Base-by-base conservation (phyloP, 2,329 filamentous ascomycete species). In the Monilinia aucupariae region DNA sequence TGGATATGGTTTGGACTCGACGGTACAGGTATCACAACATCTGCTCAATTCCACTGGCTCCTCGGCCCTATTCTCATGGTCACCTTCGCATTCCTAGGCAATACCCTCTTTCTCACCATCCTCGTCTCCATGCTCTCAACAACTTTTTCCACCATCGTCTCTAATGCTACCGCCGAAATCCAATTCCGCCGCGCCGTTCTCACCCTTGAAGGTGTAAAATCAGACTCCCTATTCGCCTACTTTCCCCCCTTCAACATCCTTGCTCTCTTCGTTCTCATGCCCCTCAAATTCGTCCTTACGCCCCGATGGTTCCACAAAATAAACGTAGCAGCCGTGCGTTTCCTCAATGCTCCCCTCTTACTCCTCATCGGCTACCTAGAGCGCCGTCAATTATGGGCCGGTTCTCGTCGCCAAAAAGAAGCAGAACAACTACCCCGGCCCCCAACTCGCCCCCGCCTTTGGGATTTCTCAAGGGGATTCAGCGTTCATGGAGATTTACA, bases 1-100 rank as follows among this genome's bases (percentile, higher is more conserved):
- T 94, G 89, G 82, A 92, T 96, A 67, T 96, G 91, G 91, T 94
- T 96, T 71, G 91, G 91, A 2, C 82, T 96, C 1, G 91, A 94
- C 69, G 91, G 68, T 5, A 72, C 65, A 76, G 47, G 82, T 2
- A 82, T 84, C 43, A 76, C 81, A 65, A 77, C 80, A 64, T 81
- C 81, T 70, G 80, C 82, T 27, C 85, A 90, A 63, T 91, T 94
- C 71, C 90, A 96, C 76, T 84, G 85, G 80, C 76, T 92, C n/a
- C 79, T 94, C 1, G 91, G 91, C 0, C 91, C 91, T 0, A 81
- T 85, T 2, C 77, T 94, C 30, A 94, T 94, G 89, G 82, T 94
- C 61, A 82, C 88, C 20, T 96, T 94, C 73, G 88, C 91, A 1
- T 94, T 94, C 74, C 79, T 96, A 4, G 91, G 91, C 49, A 94